Evolutionary conservation across 2,329 filamentous ascomycete species (phyloP).

Genomic region (Pestalotiopsis sp.): DNA sequence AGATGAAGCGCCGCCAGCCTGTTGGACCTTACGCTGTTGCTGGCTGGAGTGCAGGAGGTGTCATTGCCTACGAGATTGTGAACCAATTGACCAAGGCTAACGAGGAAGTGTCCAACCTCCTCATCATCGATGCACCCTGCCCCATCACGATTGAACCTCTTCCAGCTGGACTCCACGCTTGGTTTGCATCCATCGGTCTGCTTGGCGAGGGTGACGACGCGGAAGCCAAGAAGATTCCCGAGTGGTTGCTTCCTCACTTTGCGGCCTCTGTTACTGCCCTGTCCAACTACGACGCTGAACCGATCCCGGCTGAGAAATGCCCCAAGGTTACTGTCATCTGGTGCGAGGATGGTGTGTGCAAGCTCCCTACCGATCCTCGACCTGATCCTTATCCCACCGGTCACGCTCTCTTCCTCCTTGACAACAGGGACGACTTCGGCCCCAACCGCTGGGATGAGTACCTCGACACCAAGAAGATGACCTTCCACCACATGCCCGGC

Average conservation of each 20-base stretch:
- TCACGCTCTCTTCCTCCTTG: constrained; percentile 70
- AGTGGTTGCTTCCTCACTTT: constrained; percentile 77
- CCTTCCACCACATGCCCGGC: constrained; percentile 67
- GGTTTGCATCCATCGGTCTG: constrained; percentile 73
- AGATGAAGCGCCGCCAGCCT: constrained; percentile 73
- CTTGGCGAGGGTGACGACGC: constrained; percentile 62
- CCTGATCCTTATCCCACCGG: constrained; percentile 61
- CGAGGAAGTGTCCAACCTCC: constrained; percentile 59
- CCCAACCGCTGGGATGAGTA: constrained; percentile 72
- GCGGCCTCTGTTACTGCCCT: constrained; percentile 68
- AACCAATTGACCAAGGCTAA: constrained; percentile 59
- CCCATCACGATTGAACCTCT: constrained; percentile 70
- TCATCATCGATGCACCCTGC: constrained; percentile 68
- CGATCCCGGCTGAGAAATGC: constrained; percentile 59
- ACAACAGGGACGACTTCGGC: constrained; percentile 72
- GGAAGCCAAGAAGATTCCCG: constrained; percentile 58
- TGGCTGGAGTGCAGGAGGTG: constrained; percentile 78
- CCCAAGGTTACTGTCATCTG: constrained; percentile 68
- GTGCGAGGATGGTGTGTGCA: constrained; percentile 74
- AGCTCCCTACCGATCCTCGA: constrained; percentile 64
- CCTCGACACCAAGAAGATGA: constrained; percentile 61
- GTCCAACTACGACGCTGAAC: constrained; percentile 68
- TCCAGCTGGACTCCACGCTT: constrained; percentile 67
- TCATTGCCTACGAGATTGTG: constrained; percentile 69
- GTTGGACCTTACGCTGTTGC: constrained; percentile 67